Percentiles rank a stretch among this genome's conserved stretches.
These are phyloP conservation scores for Phytophthora pseudosyringae DNA, from an alignment of 352 stramenopile species.

Conservation along the genomic window DNA sequence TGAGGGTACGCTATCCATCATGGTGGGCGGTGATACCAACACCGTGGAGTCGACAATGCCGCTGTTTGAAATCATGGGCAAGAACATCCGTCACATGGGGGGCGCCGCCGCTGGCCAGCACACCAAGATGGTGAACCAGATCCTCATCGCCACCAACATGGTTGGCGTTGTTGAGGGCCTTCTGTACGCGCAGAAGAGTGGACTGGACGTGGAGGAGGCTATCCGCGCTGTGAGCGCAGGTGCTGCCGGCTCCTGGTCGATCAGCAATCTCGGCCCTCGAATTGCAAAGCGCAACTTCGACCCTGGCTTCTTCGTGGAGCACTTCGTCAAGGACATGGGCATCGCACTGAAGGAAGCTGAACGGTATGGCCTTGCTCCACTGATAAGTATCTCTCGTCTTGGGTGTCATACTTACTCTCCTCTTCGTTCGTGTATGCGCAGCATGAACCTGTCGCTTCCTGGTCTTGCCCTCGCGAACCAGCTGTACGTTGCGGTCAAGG, in stretches of 20 bases:
- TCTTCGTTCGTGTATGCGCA: constrained; percentile 22
- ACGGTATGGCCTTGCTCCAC: constrained; percentile 31
- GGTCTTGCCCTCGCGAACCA: constrained; percentile 89
- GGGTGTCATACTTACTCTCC: neutral
- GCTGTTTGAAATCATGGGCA: constrained; percentile 90
- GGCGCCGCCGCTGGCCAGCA: constrained; percentile 82
- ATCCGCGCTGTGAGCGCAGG: constrained; percentile 88
- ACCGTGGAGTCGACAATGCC: constrained; percentile 77
- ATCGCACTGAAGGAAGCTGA: constrained; percentile 89
- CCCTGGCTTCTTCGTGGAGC: constrained; percentile 91
- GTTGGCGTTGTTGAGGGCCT: constrained; percentile 90
- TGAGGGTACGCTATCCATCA: constrained; percentile 89
- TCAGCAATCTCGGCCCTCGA: constrained; percentile 90
- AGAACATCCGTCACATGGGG: constrained; percentile 92
- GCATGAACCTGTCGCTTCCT: constrained; percentile 89
- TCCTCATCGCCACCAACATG: constrained; percentile 90
- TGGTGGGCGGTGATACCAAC: constrained; percentile 87
- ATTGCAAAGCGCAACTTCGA: constrained; percentile 91
- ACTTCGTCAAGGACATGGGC: constrained; percentile 93
- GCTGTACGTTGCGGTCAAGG: constrained; percentile 87
- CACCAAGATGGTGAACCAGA: constrained; percentile 95
- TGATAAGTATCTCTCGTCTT: neutral
- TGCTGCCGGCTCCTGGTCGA: constrained; percentile 89
- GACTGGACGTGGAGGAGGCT: constrained; percentile 86
- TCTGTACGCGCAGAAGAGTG: constrained; percentile 86